phyloP scores from a whole-genome alignment of 1,284 basidiomycete species.

The Fomes fomentarius region DNA sequence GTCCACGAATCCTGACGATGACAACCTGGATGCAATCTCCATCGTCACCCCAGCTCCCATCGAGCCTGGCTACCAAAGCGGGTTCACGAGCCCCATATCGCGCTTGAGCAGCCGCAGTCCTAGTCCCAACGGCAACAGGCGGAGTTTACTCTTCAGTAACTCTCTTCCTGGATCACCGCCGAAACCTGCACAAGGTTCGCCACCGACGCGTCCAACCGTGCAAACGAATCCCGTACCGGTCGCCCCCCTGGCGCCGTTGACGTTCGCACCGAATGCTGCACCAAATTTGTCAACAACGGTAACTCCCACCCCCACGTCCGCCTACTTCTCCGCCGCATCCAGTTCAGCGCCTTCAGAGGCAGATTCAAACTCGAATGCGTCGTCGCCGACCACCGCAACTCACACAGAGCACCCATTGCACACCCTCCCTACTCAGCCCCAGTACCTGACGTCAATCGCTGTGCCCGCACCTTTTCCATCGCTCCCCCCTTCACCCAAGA shows the following conservation, averaged over 20 bases:
- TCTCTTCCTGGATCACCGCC: conserved; percentile 25
- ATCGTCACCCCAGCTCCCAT: conserved; percentile 57
- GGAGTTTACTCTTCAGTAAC: conserved; percentile 35
- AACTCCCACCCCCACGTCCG: conserved; percentile 49
- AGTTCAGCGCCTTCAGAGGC: conserved; percentile 16
- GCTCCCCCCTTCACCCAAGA: conserved; percentile 59
- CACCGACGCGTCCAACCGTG: conserved; percentile 30
- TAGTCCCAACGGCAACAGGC: conserved; percentile 42
- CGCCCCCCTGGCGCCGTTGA: conserved; percentile 9
- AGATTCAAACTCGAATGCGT: conserved; percentile 36
- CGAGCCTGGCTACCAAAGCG: conserved; percentile 45
- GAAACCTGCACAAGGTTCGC: conserved; percentile 23
- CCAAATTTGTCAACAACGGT: conserved; percentile 29
- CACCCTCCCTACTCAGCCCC: conserved; percentile 29
- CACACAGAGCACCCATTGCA: conserved; percentile 39
- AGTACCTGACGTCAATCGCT: conserved; percentile 40
- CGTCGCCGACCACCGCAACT: conserved; percentile 46
- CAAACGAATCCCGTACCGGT: conserved; percentile 16
- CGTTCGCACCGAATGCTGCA: not conserved
- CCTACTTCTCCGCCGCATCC: conserved; percentile 46
- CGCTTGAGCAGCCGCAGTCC: conserved; percentile 67
- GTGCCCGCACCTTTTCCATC: conserved; percentile 38
- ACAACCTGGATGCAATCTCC: conserved; percentile 53
- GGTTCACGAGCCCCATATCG: conserved; percentile 66
- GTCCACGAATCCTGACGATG: conserved; percentile 42